A percentile compares a stretch with the other conserved stretches of the same genome.
Evolutionary conservation across 2,329 filamentous ascomycete species (phyloP).

Genomic region (Colletotrichum sp.): DNA sequence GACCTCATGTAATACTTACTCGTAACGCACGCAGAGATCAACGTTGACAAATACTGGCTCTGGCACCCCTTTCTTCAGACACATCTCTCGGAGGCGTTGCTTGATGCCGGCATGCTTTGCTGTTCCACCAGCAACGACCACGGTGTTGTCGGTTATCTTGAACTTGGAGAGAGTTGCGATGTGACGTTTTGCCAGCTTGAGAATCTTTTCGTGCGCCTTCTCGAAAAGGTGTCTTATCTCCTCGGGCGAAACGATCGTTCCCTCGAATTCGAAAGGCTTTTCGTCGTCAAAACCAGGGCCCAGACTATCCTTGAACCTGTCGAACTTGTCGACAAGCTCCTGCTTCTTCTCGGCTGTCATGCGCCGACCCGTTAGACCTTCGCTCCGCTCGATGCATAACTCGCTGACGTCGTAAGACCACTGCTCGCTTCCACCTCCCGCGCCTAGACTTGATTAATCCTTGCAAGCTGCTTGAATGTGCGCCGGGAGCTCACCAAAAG

Average conservation of each 20-base stretch:
- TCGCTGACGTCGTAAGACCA: conserved; percentile 7
- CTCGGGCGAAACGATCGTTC: not conserved
- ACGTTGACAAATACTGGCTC: not conserved
- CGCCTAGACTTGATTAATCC: not conserved
- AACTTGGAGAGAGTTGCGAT: not conserved
- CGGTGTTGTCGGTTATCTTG: not conserved
- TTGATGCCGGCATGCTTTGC: not conserved
- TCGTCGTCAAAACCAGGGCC: not conserved
- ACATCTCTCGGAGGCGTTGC: not conserved
- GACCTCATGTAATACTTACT: not conserved
- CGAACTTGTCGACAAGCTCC: not conserved
- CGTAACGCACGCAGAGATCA: not conserved
- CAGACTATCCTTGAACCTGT: not conserved
- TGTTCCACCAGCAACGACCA: not conserved
- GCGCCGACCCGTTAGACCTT: not conserved
- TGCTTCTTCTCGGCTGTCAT: not conserved
- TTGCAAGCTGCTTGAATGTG: not conserved
- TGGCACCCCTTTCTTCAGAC: not conserved
- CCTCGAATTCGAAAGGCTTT: not conserved
- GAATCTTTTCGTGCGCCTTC: too few relatives aligned
- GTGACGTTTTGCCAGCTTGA: not conserved
- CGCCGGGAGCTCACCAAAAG: not conserved
- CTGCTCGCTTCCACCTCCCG: conserved; percentile 8
- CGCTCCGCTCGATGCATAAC: not conserved
- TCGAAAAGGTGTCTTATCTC: not conserved